Evolutionary conservation across 192 early-diverging fungal genomes (phyloP).

Genomic region (Podila epicladia): DNA sequence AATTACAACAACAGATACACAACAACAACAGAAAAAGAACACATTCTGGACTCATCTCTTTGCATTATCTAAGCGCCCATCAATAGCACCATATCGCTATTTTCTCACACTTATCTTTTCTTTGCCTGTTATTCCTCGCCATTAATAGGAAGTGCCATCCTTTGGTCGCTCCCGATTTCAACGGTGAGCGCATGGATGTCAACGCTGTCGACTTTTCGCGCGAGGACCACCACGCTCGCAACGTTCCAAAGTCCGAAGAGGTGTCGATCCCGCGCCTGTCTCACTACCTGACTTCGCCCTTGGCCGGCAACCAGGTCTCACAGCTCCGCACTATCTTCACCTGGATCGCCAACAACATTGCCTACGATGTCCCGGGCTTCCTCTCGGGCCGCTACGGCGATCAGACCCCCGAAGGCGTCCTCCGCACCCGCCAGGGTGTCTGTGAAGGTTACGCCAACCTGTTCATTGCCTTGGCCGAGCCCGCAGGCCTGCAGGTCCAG

Average conservation of each 20-base stretch:
- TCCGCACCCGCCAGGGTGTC: slow-evolving; percentile 54
- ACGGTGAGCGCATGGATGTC: slow-evolving; percentile 10
- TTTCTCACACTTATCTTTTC: background rate
- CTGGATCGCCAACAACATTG: slow-evolving; percentile 64
- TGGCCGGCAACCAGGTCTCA: slow-evolving; percentile 41
- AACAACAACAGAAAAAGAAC: background rate
- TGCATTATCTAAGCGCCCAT: background rate
- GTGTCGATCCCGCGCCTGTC: slow-evolving; percentile 29
- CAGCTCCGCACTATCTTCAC: slow-evolving; percentile 62
- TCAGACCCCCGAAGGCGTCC: slow-evolving; percentile 47
- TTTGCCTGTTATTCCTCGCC: background rate
- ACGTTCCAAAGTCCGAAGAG: slow-evolving; percentile 31
- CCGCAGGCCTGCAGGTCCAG: slow-evolving; percentile 52
- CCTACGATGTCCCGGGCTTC: slow-evolving; percentile 59
- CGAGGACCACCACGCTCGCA: slow-evolving; percentile 52
- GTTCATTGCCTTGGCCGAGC: slow-evolving; percentile 60
- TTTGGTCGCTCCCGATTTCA: slow-evolving; percentile 14
- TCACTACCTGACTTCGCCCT: slow-evolving; percentile 58
- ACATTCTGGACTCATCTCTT: background rate
- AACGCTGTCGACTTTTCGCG: slow-evolving; percentile 41
- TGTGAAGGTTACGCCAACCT: slow-evolving; percentile 68
- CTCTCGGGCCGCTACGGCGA: slow-evolving; percentile 35
- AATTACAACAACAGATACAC: background rate
- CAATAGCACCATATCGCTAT: background rate
- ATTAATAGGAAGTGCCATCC: slow-evolving; percentile 23